Base-by-base conservation (phyloP, 2,329 filamentous ascomycete species). In the Sclerotinia sclerotiorum region DNA sequence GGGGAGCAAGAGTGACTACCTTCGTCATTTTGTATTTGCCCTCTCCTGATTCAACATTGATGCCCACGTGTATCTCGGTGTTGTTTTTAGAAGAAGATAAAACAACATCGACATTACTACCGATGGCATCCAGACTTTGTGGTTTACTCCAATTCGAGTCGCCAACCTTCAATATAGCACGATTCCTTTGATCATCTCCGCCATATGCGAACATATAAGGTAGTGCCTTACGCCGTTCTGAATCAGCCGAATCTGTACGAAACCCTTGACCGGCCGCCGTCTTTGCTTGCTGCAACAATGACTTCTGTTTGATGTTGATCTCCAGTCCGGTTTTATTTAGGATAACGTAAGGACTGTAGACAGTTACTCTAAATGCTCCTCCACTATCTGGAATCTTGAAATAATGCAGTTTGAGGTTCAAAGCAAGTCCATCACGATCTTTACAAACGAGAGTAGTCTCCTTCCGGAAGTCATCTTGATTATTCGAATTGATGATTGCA, bases 21-120 rank as follows among this genome's bases (percentile, higher is more conserved):
- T 97, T 98, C 24, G 93, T 96, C 83, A 99, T 84, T 79, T 97
- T 98, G 82, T 98, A 99, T 80, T 99, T 99, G 75, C 95, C 95
- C 76, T 97, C 91, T 15, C 95, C 95, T 69, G 96, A 90, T 69
- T 92, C 88, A 42, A 99, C 90, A 1, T 90, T 94, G 61, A 99
- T 88, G 58, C 95, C 95, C 8, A 96, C 85, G 75, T 98, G 93
- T 75, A 98, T 94, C 78, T 99, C 95, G 2, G 89, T 89, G 68
- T 84, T 85, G 71, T 86, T 83, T 54, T 85, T 86, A 2, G 85
- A 81, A 0, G 93, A 92, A 62, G 91, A 90, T 46, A 99, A 84
- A 46, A 95, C 87, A 48, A 97, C 91, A 74, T 97, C 94, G 21
- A 93, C 90, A 0, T 90, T 93, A 75, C 94, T 98, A 44, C 95